Conservation (phyloP, 176 grass and related monocot species). For the Musa itinerans region DNA sequence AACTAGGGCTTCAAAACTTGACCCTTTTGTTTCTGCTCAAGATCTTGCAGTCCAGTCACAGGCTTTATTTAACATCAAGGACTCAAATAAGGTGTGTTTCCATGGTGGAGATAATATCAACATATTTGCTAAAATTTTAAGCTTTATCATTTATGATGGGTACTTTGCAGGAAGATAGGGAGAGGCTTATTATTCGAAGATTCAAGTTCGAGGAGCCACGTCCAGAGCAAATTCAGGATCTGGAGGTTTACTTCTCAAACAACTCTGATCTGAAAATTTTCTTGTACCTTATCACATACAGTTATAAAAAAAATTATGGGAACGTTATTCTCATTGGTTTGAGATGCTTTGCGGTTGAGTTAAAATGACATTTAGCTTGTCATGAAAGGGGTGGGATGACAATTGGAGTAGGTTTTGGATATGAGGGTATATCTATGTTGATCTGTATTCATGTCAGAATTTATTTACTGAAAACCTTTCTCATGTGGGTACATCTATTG, state of each 20-base stretch:
- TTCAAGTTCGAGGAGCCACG: conserved; percentile 98
- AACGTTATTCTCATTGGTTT: background rate
- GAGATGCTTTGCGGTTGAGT: background rate
- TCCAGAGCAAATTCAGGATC: conserved; percentile 89
- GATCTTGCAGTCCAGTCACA: conserved; percentile 63
- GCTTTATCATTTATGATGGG: conserved; percentile 3
- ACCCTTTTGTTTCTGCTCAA: conserved; percentile 53
- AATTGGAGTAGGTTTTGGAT: no score
- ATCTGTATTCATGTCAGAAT: no score
- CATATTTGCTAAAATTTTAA: conserved; percentile 13
- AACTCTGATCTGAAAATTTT: conserved; percentile 10
- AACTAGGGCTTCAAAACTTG: conserved; percentile 43
- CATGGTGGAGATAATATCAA: background rate
- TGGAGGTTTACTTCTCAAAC: conserved; percentile 53
- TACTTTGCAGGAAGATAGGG: conserved; percentile 76
- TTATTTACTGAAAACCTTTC: no score
- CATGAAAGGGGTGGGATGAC: no score
- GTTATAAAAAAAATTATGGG: no score
- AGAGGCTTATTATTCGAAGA: conserved; percentile 67
- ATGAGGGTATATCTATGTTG: no score
- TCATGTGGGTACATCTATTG: no score
- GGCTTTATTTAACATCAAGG: conserved; percentile 85
- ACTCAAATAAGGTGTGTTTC: conserved; percentile 80
- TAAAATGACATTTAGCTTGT: background rate
- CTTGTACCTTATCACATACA: background rate